A percentile compares a stretch with the other conserved stretches of the same genome.
phyloP scores from a whole-genome alignment of 1,139 yeast species.

The Schizosaccharomyces versatilis region DNA sequence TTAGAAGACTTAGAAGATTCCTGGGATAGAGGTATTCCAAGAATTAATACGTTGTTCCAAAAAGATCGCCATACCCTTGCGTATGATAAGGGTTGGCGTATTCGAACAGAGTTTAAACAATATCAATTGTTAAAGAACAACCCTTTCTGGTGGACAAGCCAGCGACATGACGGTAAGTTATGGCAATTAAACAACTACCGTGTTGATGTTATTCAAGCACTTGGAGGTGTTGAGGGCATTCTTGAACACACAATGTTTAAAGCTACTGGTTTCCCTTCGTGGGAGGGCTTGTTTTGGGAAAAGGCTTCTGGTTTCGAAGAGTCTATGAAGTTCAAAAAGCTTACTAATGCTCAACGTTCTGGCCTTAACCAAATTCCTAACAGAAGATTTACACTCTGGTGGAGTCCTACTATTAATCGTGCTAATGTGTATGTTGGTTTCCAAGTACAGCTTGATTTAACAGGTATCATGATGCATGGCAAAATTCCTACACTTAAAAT shows the following conservation, averaged over 20 bases:
- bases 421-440: conserved; percentile 97
- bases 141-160: conserved; percentile 94
- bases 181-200: conserved; percentile 89
- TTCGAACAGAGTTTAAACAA: conserved; percentile 58
- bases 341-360: conserved; percentile 92
- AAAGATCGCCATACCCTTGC: conserved; percentile 89
- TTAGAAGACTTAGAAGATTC: conserved; percentile 82
- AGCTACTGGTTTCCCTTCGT: conserved; percentile 91
- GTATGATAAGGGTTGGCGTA: conserved; percentile 81
- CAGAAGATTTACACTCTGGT: conserved; percentile 92
- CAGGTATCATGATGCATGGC: conserved; percentile 93
- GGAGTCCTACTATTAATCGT: conserved; percentile 97
- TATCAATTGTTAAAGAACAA: conserved; percentile 48
- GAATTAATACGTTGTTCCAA: conserved; percentile 85
- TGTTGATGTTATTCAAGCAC: conserved; percentile 87
- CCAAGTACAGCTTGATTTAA: conserved; percentile 80
- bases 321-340: conserved; percentile 74
- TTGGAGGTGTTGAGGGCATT: conserved; percentile 93
- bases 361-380: conserved; percentile 96
- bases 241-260: conserved; percentile 84
- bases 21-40: conserved; percentile 93
- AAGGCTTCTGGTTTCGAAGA: conserved; percentile 71
- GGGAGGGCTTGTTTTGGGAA: conserved; percentile 99
- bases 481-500: conserved; percentile 92
- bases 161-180: conserved; percentile 81